These are phyloP conservation scores for Scytalidium sp. DNA, from an alignment of 2,329 filamentous ascomycete genomes.

Conservation along the genomic window DNA sequence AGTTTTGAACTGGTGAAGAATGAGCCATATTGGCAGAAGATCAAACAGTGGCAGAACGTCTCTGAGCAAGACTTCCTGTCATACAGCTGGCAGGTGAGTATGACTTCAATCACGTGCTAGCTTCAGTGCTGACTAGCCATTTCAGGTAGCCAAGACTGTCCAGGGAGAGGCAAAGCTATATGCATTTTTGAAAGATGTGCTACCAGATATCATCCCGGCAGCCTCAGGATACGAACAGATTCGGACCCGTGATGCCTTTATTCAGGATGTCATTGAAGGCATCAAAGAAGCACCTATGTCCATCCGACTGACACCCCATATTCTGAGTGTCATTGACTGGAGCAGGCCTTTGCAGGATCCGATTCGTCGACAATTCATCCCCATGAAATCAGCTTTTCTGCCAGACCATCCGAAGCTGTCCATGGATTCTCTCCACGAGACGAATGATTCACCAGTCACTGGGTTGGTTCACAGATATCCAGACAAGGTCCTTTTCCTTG, in stretches of 20 bases:
- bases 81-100: conserved; percentile 52
- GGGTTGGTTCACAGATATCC: conserved; percentile 63
- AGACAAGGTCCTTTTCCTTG: conserved; percentile 59
- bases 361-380: conserved; percentile 58
- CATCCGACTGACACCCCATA: conserved; percentile 57
- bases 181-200: conserved; percentile 44
- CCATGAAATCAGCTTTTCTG: conserved; percentile 48
- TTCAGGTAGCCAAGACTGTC: conserved; percentile 46
- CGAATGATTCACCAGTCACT: conserved; percentile 50
- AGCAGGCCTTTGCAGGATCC: conserved; percentile 55
- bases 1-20: conserved; percentile 9
- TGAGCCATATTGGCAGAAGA: conserved; percentile 45
- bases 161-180: conserved; percentile 43
- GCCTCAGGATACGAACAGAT: conserved; percentile 29
- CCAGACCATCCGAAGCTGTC: conserved; percentile 52
- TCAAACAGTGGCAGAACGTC: conserved; percentile 47
- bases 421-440: conserved; percentile 58
- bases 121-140: not conserved
- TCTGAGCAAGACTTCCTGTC: conserved; percentile 46
- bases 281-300: conserved; percentile 56
- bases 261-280: conserved; percentile 50
- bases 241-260: conserved; percentile 49
- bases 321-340: conserved; percentile 59
- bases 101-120: not conserved
- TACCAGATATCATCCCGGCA: conserved; percentile 48